Base-by-base conservation (phyloP, 2,329 filamentous ascomycete species). In the Cladosporium velox region DNA sequence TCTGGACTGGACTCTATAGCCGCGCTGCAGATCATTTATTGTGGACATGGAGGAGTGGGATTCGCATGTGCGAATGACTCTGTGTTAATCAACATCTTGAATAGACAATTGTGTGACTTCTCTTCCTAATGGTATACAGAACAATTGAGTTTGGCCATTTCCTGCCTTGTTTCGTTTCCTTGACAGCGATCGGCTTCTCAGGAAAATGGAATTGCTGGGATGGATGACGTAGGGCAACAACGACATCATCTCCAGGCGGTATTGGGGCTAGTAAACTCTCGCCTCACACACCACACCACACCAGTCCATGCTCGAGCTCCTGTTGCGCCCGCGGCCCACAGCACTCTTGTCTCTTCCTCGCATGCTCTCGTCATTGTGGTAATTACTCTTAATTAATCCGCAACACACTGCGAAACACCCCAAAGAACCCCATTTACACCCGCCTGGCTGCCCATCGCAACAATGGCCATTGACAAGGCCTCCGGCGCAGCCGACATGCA, bases 391-490 rank as follows among this genome's bases (percentile, higher is more conserved):
- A 21, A 3, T 21, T 12, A 21, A 47, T 47, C 41, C 41, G 11
- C n/a, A 4, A 21, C 41, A 21, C 1, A 3, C n/a, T 21, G 52
- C 28, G 10, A 34, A 28, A 34, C 15, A 8, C 7, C 28, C 18
- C 10, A 8, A 55, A n/a, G 6, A 34, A 34, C 15, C 26, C 51
- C 24, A n/a, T 21, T 1, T 6, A 34, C 28, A 30, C 51, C 51
- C 15, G 51, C 32, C 34, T 57, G 55, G 55, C 32, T 14, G 55
- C 55, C 32, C 24, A 58, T 15, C 10, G 3, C n/a, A 35, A 65
- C 60, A 52, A 71, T 71, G 69, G 68, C 68, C 32, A 66, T 67
- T 61, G 69, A 68, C 47, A 70, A 66, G 38, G 28, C 65, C 59
- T 24, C 58, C 24, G 59, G 47, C 49, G 51, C 60, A 57, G 52